Conservation (phyloP, 2,329 filamentous ascomycete genomes). For the Xylariales sp. region DNA sequence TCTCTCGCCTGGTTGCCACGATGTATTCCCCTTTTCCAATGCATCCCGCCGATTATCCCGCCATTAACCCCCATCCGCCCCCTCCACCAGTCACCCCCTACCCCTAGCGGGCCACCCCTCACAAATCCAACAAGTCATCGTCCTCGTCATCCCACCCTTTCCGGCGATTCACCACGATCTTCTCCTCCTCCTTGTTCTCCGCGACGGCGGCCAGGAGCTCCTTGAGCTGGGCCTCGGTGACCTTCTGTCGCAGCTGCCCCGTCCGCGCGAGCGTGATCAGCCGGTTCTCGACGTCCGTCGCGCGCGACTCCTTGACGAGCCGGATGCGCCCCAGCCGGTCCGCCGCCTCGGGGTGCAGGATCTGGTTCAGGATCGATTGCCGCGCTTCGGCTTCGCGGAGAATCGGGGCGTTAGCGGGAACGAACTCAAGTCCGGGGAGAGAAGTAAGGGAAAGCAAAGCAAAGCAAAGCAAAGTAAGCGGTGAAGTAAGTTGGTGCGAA, state of each 20-base stretch:
- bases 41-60: not conserved
- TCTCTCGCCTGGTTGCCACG: no score
- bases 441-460: not conserved
- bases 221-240: slow-evolving; percentile 93
- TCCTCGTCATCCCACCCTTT: slow-evolving; percentile 89
- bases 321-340: slow-evolving; percentile 95
- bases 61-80: no score
- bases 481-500: not conserved
- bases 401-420: not conserved
- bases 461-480: no score
- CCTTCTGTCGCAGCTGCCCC: slow-evolving; percentile 86
- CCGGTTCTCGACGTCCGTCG: slow-evolving; percentile 89
- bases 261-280: slow-evolving; percentile 90
- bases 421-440: not conserved
- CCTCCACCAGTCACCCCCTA: not conserved
- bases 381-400: slow-evolving; percentile 70
- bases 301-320: slow-evolving; percentile 92
- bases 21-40: not conserved
- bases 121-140: slow-evolving; percentile 76
- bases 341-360: slow-evolving; percentile 92
- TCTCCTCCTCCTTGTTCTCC: slow-evolving; percentile 81
- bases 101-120: slow-evolving; percentile 30
- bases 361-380: slow-evolving; percentile 84
- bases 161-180: slow-evolving; percentile 86
- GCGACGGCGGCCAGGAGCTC: slow-evolving; percentile 87